Percentiles rank a stretch among this genome's conserved stretches.
phyloP scores from a whole-genome alignment of 169 alveolate genomes.

The Miamiensis avidus region DNA sequence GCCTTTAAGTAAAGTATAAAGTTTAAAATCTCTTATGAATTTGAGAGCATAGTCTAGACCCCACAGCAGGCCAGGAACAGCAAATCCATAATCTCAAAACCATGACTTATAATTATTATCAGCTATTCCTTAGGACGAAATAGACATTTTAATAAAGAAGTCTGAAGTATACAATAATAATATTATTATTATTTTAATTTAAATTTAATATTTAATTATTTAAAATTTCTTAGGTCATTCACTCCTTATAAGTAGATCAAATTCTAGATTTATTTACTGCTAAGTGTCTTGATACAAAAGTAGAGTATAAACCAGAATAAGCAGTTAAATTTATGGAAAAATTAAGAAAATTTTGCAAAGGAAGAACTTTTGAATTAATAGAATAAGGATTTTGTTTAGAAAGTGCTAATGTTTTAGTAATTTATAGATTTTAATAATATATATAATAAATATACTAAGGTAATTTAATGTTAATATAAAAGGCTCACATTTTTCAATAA shows the following conservation, averaged over 20 bases:
- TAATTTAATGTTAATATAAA: too few species aligned
- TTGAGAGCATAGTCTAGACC: background rate
- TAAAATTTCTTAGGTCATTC: background rate
- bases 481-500: background rate
- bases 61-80: background rate
- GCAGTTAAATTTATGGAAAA: constrained; percentile 44
- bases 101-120: background rate
- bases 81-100: background rate
- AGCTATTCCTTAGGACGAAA: background rate
- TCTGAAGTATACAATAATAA: background rate
- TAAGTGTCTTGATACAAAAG: constrained; percentile 50
- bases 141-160: too few species aligned
- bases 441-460: too few species aligned
- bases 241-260: constrained; percentile 28
- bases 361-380: constrained; percentile 25
- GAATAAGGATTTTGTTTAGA: constrained; percentile 41
- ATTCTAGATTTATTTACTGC: constrained; percentile 43
- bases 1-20: background rate
- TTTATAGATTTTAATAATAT: constrained; percentile 16
- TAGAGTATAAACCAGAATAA: constrained; percentile 48
- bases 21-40: background rate
- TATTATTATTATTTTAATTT: too few species aligned
- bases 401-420: constrained; percentile 36
- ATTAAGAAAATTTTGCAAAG: constrained; percentile 23
- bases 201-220: too few species aligned